Evolutionary conservation across 306 rosid genomes (phyloP).

Genomic region (Senna siamea): DNA sequence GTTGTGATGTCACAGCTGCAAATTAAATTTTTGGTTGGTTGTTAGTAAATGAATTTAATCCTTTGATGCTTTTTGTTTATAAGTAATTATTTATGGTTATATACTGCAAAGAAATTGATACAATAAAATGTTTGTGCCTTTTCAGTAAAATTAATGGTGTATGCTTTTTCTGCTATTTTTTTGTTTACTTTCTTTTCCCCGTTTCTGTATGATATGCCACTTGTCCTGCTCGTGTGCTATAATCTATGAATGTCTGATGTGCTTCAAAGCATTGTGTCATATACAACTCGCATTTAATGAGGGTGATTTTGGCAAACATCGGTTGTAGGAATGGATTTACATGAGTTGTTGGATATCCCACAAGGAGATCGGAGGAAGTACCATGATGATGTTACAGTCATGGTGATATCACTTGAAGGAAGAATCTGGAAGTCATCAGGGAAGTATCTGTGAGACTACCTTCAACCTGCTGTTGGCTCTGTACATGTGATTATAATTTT

Average conservation of each 20-base stretch:
- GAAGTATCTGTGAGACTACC: constrained; percentile 68
- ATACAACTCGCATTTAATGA: constrained; percentile 1
- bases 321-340: constrained; percentile 92
- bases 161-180: neutral
- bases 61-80: neutral
- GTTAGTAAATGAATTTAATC: neutral
- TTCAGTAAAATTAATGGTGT: neutral
- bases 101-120: neutral
- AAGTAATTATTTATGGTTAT: neutral
- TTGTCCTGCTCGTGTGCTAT: neutral
- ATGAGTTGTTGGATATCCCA: constrained; percentile 94
- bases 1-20: neutral
- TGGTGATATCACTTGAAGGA: constrained; percentile 99
- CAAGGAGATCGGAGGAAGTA: constrained; percentile 98
- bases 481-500: constrained; percentile 37
- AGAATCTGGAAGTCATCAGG: constrained; percentile 99
- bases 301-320: constrained; percentile 34
- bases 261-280: constrained; percentile 6
- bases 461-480: constrained; percentile 32
- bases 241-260: neutral
- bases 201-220: neutral
- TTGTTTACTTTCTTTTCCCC: neutral
- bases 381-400: constrained; percentile 98
- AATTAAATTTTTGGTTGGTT: neutral
- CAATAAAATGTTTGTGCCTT: neutral